A percentile compares a stretch with the other conserved stretches of the same genome.
Evolutionary conservation across 805 yeast species (phyloP).

Genomic region (Sungouiozyma intestinalis): DNA sequence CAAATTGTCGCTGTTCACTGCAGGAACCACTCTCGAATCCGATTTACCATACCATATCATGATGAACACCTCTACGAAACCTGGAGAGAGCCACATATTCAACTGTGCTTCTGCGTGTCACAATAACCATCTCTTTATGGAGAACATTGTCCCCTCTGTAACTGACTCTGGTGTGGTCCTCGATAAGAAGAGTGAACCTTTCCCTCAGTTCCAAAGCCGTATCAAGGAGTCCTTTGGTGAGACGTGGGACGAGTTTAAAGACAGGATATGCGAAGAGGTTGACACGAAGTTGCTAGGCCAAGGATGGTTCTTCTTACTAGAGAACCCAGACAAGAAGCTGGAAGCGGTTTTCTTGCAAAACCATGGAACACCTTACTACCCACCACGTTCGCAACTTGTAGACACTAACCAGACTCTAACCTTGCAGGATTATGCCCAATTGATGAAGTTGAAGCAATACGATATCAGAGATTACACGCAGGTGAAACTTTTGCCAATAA

Average conservation of each 20-base stretch:
- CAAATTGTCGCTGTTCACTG: conserved; percentile 51
- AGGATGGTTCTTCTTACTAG: conserved; percentile 75
- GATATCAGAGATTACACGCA: conserved; percentile 24
- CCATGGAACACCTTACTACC: conserved; percentile 70
- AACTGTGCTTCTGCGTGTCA: conserved; percentile 86
- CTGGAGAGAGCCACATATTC: conserved; percentile 56
- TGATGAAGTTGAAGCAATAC: conserved; percentile 34
- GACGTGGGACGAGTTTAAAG: conserved; percentile 40
- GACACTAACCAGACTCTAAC: conserved; percentile 70
- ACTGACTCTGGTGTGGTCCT: not conserved
- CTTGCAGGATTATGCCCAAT: conserved; percentile 40
- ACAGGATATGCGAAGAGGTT: conserved; percentile 39
- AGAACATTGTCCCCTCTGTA: conserved; percentile 33
- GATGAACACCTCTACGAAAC: conserved; percentile 53
- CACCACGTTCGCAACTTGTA: conserved; percentile 55
- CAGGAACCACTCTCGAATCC: conserved; percentile 72
- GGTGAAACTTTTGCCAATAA: conserved; percentile 48
- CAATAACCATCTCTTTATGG: conserved; percentile 83
- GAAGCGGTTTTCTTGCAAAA: conserved; percentile 48
- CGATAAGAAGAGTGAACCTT: conserved; percentile 24
- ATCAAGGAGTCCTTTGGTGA: conserved; percentile 28
- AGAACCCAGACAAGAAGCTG: conserved; percentile 48
- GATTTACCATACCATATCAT: conserved; percentile 64
- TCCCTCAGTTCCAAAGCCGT: conserved; percentile 27
- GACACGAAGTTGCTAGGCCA: conserved; percentile 37